Percentiles rank a stretch among this genome's conserved stretches.
Evolutionary conservation across 257 asterid species (phyloP).

Genomic region (Echium plantagineum): DNA sequence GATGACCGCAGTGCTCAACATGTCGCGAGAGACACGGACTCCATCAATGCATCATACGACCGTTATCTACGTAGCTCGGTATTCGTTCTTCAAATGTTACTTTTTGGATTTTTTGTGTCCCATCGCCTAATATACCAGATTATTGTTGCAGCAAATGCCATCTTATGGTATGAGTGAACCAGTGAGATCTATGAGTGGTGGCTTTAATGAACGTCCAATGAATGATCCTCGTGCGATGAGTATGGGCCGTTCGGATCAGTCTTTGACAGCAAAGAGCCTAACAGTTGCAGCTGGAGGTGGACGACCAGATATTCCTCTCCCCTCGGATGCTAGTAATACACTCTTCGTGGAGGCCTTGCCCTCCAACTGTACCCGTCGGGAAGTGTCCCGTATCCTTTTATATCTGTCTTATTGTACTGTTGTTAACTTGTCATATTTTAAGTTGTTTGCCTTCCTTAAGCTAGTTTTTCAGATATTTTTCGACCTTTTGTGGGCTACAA

Average conservation of each 20-base stretch:
- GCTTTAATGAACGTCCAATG: constrained; percentile 29
- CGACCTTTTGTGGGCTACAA: constrained; percentile 78
- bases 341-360: constrained; percentile 47
- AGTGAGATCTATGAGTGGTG: constrained; percentile 39
- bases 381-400: constrained; percentile 77
- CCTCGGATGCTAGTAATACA: constrained; percentile 81
- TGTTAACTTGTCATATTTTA: constrained; percentile 3
- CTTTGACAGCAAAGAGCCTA: constrained; percentile 28
- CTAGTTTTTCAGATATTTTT: constrained; percentile 51
- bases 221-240: constrained; percentile 44
- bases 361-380: constrained; percentile 58
- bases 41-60: constrained; percentile 77
- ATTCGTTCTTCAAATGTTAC: not conserved
- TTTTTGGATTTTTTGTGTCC: constrained; percentile 1
- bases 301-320: constrained; percentile 55
- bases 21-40: constrained; percentile 43
- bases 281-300: constrained; percentile 31
- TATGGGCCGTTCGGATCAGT: constrained; percentile 35
- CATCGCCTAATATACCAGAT: not conserved
- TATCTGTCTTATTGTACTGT: not conserved
- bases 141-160: constrained; percentile 30
- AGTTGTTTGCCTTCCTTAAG: constrained; percentile 36
- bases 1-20: constrained; percentile 41
- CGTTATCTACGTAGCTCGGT: constrained; percentile 68
- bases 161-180: constrained; percentile 35